A percentile compares a stretch with the other conserved stretches of the same genome.
phyloP scores from a whole-genome alignment of 1,284 basidiomycete species.

The Apiotrichum veenhuisii region DNA sequence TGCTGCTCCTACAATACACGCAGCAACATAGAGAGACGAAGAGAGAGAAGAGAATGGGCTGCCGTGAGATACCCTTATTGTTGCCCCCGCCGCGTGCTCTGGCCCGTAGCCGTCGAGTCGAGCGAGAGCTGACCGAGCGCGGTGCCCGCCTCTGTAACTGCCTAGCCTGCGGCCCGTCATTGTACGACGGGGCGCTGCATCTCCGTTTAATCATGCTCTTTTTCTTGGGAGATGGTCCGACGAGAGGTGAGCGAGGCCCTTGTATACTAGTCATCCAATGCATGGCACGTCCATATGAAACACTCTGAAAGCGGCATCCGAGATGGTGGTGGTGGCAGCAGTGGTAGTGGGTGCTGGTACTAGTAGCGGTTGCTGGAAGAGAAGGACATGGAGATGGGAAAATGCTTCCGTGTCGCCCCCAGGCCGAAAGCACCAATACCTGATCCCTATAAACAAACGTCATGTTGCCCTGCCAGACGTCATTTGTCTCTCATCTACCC shows the following conservation, averaged over 20 bases:
- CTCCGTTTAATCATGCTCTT: not conserved
- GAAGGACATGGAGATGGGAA: no score
- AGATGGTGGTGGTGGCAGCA: no score
- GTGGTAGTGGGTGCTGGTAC: no score
- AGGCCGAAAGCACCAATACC: not conserved
- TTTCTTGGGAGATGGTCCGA: not conserved
- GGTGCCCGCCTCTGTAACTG: conserved; percentile 9
- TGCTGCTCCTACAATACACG: not conserved
- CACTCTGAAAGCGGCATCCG: no score
- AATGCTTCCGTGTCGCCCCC: not conserved
- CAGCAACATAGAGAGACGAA: conserved; percentile 5
- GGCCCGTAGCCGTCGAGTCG: not conserved
- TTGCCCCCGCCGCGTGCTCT: not conserved
- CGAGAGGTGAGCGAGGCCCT: conserved; percentile 11
- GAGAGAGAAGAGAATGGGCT: conserved; percentile 8
- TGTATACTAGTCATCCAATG: conserved; percentile 29
- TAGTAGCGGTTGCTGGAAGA: no score
- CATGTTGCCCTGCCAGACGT: not conserved
- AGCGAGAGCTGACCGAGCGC: not conserved
- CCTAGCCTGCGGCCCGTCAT: conserved; percentile 2
- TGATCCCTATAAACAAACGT: no score
- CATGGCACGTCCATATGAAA: conserved; percentile 22
- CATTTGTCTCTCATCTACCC: no score
- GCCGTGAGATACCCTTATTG: conserved; percentile 5
- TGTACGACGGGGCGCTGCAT: not conserved